Evolutionary conservation across 768 basidiomycete species (phyloP), one percentile per base, ranked within the genome.

Genomic region (Mycena maculata): DNA sequence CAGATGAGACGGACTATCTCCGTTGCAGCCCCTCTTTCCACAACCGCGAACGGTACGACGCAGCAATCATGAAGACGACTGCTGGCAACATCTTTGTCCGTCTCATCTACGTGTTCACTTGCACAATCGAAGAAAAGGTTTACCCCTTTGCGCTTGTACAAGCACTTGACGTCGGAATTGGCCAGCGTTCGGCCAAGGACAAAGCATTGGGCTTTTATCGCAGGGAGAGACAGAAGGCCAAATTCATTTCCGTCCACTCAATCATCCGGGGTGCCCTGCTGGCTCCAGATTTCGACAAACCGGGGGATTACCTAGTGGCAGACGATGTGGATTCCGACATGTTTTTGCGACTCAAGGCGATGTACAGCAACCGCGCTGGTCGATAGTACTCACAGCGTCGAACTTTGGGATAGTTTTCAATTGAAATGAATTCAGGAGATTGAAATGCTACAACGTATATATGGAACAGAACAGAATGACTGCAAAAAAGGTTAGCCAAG

Each of bases 81-180:
- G 31, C 25, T 12, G 49, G 62, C 2, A 28, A 31, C 15, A 64
- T 75, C 10, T 77, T 77, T n/a, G 65, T 63, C 2, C 45, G 33
- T 11, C 60, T 77, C 0, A 23, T 72, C 3, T 48, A 69, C 23
- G 27, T 77, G 4, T 78, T 77, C 30, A 61, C 56, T 0, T 73
- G 69, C 31, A n/a, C 13, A 2, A 36, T 76, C 25, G 63, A 39
- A 3, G 48, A 61, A 2, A 45, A 47, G 30, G 6, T 20, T 22
- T 67, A 60, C 23, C 53, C 67, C 0, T 60, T 76, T 11, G 71
- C 69, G 1, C 63, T 77, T 1, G 60, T 77, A 5, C 74, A 70
- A 13, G 60, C 72, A 2, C 65, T 70, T 8, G 67, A 75, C 27
- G 38, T 56, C 70, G 28, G 33, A 52, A n/a, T 57, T 67, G 27